Evolutionary conservation across 257 asterid species (phyloP).

Genomic region (Solanum chaucha): DNA sequence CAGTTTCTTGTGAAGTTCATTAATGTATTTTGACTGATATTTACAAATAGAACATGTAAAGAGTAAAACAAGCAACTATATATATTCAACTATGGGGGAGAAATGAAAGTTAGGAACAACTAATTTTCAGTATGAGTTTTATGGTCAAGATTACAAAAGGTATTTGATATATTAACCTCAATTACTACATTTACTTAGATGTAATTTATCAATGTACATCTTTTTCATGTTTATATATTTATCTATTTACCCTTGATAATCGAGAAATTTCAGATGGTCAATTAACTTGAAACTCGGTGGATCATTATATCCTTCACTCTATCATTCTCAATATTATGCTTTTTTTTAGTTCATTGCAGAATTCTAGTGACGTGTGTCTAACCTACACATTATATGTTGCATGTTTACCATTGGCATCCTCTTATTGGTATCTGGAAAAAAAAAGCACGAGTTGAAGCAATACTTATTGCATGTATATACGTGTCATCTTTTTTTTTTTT

Average conservation of each 20-base stretch:
- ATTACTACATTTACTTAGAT: neutral
- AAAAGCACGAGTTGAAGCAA: neutral
- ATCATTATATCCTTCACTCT: neutral
- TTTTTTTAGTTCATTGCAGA: neutral
- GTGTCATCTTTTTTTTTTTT: neutral
- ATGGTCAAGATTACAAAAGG: slow-evolving; percentile 16
- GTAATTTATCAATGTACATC: neutral
- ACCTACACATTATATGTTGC: neutral
- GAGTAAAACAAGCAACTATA: slow-evolving; percentile 26
- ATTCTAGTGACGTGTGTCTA: neutral
- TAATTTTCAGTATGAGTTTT: slow-evolving; percentile 5
- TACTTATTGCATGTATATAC: neutral
- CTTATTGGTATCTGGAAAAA: neutral
- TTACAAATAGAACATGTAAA: slow-evolving; percentile 41
- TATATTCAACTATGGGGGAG: slow-evolving; percentile 54
- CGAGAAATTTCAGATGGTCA: neutral
- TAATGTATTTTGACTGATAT: neutral
- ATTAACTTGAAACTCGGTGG: neutral
- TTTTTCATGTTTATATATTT: neutral
- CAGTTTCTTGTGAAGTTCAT: neutral
- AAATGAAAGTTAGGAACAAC: slow-evolving; percentile 66
- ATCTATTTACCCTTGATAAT: neutral
- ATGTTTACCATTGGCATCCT: neutral
- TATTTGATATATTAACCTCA: neutral
- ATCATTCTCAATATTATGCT: neutral